Evolutionary conservation across 2,329 filamentous ascomycete genomes (phyloP).

Genomic region (Ceratocystis colombiana): DNA sequence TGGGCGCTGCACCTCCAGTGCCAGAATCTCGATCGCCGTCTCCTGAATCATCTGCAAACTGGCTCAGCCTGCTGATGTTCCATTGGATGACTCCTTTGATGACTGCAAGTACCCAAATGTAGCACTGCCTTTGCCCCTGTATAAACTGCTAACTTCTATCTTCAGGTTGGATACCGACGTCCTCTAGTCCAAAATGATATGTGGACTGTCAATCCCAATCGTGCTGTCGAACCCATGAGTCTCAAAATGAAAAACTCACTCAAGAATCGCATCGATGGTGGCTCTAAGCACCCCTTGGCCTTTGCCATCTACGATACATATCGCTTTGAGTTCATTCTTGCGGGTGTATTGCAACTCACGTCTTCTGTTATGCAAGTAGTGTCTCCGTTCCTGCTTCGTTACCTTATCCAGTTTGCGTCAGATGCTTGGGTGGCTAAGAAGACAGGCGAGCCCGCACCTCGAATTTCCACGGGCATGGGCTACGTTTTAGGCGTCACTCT

Average conservation of each 20-base stretch:
- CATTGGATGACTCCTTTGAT: slow-evolving; percentile 88
- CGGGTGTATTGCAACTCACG: slow-evolving; percentile 64
- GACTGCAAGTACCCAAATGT: slow-evolving; percentile 44
- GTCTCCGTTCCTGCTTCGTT: slow-evolving; percentile 74
- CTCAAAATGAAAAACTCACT: slow-evolving; percentile 58
- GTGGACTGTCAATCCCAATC: slow-evolving; percentile 75
- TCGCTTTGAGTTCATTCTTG: slow-evolving; percentile 72
- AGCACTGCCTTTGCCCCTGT: background rate
- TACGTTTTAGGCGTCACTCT: slow-evolving; percentile 71
- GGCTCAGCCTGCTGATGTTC: slow-evolving; percentile 69
- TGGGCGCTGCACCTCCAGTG: slow-evolving; percentile 47
- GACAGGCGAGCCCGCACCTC: slow-evolving; percentile 45
- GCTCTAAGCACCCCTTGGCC: slow-evolving; percentile 62
- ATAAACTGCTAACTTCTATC: slow-evolving; percentile 12
- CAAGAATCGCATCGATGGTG: slow-evolving; percentile 53
- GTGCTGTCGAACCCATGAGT: slow-evolving; percentile 61
- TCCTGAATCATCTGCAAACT: slow-evolving; percentile 60
- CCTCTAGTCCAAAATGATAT: slow-evolving; percentile 75
- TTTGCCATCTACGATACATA: slow-evolving; percentile 82
- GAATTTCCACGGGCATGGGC: slow-evolving; percentile 67
- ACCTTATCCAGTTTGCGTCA: slow-evolving; percentile 73
- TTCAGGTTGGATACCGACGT: slow-evolving; percentile 70
- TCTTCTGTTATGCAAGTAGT: slow-evolving; percentile 70
- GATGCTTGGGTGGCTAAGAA: slow-evolving; percentile 61
- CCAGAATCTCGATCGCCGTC: slow-evolving; percentile 47